Conservation (phyloP, 768 basidiomycete genomes). For the Melanogaster broomeanus region DNA sequence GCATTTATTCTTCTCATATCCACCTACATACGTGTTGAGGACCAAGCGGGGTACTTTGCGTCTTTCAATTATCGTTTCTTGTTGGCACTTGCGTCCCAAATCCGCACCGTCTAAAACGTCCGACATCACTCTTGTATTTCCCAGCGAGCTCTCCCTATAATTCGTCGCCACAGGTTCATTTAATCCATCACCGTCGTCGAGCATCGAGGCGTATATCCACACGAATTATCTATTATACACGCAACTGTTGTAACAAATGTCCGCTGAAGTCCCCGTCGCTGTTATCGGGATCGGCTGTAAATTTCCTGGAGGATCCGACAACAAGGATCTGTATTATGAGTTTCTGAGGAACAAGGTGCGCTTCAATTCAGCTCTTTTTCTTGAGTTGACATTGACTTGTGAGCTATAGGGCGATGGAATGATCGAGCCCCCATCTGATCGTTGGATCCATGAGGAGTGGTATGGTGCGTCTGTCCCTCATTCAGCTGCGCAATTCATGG, state of each 20-base stretch:
- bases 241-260: conserved; percentile 18
- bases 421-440: conserved; percentile 23
- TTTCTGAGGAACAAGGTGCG: conserved; percentile 31
- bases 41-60: neutral
- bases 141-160: neutral
- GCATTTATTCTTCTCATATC: neutral
- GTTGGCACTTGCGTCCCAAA: neutral
- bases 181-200: conserved; percentile 2
- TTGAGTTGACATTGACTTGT: neutral
- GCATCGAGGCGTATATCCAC: neutral
- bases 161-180: neutral
- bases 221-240: conserved; percentile 1
- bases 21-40: neutral
- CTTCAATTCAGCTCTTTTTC: neutral
- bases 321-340: conserved; percentile 31
- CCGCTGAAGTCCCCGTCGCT: conserved; percentile 30
- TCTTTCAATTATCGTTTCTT: neutral
- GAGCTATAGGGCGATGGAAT: conserved; percentile 32
- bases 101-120: neutral
- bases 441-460: conserved; percentile 34
- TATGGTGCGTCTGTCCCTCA: conserved; percentile 22
- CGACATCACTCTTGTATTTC: neutral
- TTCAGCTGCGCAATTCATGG: neutral
- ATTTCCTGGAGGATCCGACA: conserved; percentile 34
- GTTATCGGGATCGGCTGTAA: conserved; percentile 35